Evolutionary conservation across 768 basidiomycete species (phyloP).

Genomic region (Panaeolus cyanescens): DNA sequence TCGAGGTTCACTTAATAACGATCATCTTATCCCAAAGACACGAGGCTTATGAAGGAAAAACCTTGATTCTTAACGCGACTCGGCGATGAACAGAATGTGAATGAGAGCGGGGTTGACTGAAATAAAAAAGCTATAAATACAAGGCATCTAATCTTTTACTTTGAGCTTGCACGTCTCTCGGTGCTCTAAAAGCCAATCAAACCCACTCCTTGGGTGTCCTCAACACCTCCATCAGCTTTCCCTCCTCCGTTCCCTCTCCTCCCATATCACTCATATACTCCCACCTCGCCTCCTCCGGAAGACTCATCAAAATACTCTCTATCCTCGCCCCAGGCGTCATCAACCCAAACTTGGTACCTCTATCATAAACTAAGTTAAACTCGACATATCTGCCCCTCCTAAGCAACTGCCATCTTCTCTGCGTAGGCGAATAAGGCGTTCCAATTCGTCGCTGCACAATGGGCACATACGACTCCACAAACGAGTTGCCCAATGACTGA

Average conservation of each 20-base stretch:
- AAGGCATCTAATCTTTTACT: not conserved
- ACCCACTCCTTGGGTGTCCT: constrained; percentile 69
- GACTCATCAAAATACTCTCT: constrained; percentile 88
- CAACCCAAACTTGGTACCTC: constrained; percentile 87
- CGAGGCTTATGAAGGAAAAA: no score
- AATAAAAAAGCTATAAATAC: not conserved
- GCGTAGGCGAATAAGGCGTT: constrained; percentile 59
- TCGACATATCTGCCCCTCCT: constrained; percentile 94
- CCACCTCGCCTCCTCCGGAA: constrained; percentile 88
- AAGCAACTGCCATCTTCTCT: constrained; percentile 92
- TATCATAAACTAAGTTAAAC: constrained; percentile 86
- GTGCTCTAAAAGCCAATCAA: constrained; percentile 12
- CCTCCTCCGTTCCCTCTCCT: constrained; percentile 65
- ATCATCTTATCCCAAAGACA: no score
- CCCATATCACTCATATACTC: constrained; percentile 86
- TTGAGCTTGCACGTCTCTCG: not conserved
- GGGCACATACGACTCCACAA: constrained; percentile 89
- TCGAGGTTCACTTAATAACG: no score
- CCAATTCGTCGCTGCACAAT: constrained; percentile 64
- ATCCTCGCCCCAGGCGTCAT: constrained; percentile 84
- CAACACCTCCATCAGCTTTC: constrained; percentile 59
- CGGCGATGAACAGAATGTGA: no score
- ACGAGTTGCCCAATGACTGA: constrained; percentile 71
- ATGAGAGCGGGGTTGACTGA: no score
- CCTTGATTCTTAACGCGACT: no score